Conservation (phyloP, 1,284 basidiomycete genomes). For the Ceratobasidium sp. region DNA sequence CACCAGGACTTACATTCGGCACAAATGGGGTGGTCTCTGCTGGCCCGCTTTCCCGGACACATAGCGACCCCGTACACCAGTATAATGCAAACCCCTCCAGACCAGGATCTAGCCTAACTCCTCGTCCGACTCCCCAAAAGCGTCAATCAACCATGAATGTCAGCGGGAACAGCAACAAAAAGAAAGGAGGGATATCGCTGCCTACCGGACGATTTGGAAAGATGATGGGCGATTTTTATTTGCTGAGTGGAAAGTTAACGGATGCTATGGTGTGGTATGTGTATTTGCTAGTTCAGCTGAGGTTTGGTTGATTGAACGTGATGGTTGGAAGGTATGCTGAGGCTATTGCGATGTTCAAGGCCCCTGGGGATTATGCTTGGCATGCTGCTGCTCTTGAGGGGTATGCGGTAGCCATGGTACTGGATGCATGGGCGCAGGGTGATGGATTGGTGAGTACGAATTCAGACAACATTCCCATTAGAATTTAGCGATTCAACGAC, state of each 20-base stretch:
- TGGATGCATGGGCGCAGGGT: slow-evolving; percentile 83
- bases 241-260: slow-evolving; percentile 80
- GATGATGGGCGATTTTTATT: slow-evolving; percentile 86
- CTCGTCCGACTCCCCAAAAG: slow-evolving; percentile 21
- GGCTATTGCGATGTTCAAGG: slow-evolving; percentile 76
- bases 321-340: slow-evolving; percentile 75
- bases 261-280: slow-evolving; percentile 83
- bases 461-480: neutral
- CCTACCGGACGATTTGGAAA: slow-evolving; percentile 85
- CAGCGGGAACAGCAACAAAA: slow-evolving; percentile 15
- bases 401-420: slow-evolving; percentile 76
- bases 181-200: slow-evolving; percentile 56
- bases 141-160: slow-evolving; percentile 36
- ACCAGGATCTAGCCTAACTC: slow-evolving; percentile 13
- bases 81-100: neutral
- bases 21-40: slow-evolving; percentile 17
- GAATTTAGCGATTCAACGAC: slow-evolving; percentile 48
- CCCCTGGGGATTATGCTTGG: slow-evolving; percentile 82
- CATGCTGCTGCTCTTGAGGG: slow-evolving; percentile 88
- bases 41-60: slow-evolving; percentile 16
- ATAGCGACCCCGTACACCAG: slow-evolving; percentile 42
- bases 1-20: slow-evolving; percentile 33
- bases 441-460: slow-evolving; percentile 71
- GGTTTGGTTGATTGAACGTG: slow-evolving; percentile 39
- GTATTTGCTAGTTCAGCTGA: neutral